These are phyloP conservation scores for Scheffersomyces quercinus DNA, from an alignment of 1,139 yeast species.

Conservation along the genomic window DNA sequence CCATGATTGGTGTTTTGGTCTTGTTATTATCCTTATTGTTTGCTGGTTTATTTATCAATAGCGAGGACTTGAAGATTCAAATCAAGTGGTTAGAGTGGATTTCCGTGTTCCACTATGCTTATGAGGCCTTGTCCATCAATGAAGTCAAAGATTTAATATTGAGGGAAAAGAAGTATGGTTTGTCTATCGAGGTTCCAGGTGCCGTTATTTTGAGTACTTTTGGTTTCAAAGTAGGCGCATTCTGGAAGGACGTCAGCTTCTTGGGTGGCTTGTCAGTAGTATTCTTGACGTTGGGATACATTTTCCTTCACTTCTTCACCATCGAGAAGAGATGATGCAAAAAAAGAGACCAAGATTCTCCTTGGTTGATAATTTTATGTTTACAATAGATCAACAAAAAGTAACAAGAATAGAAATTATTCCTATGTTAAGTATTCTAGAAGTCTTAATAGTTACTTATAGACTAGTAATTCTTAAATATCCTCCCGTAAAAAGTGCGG, in stretches of 20 bases:
- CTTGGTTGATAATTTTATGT: neutral
- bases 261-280: slow-evolving; percentile 49
- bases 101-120: slow-evolving; percentile 92
- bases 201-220: slow-evolving; percentile 94
- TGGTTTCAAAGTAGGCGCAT: slow-evolving; percentile 84
- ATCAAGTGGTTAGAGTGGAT: slow-evolving; percentile 80
- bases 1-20: slow-evolving; percentile 81
- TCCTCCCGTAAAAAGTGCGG: too few species aligned
- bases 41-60: slow-evolving; percentile 90
- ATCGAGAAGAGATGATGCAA: slow-evolving; percentile 62
- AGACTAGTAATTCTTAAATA: too few species aligned
- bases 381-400: neutral
- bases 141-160: slow-evolving; percentile 89
- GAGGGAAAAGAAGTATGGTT: slow-evolving; percentile 86
- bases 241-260: slow-evolving; percentile 61
- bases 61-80: slow-evolving; percentile 68
- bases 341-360: slow-evolving; percentile 1
- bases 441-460: too few species aligned
- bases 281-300: slow-evolving; percentile 69
- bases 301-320: slow-evolving; percentile 70
- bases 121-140: slow-evolving; percentile 87
- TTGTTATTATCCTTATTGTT: slow-evolving; percentile 81
- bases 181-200: slow-evolving; percentile 96
- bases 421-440: too few species aligned
- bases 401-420: too few species aligned